Base-by-base conservation (phyloP, 257 asterid species). In the Penstemon barbatus region DNA sequence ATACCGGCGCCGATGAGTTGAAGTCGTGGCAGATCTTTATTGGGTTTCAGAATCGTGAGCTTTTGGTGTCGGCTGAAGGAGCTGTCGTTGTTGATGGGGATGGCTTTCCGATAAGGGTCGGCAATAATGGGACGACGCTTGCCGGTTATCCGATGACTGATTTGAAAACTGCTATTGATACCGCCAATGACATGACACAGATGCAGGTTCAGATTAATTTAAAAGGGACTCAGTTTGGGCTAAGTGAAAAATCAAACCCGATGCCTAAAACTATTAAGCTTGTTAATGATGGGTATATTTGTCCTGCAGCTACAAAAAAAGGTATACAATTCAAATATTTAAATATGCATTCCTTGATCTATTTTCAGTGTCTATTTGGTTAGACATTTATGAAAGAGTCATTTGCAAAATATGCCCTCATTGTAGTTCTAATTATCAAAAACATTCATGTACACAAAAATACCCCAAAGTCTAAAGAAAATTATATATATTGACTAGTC, bases 91-190 rank as follows among this genome's bases (percentile, higher is more conserved):
- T 85, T 0, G 86, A 77, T 0, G 92, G 85, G 0, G 89, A 82
- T 10, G 90, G 80, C 0, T 81, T 78, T 36, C 99, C 99, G 1
- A 52, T 79, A 15, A 46, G 38, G 13, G 88, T 82, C 2, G 89
- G 87, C 37, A 90, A 83, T 15, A 89, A 90, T 10, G 97, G 96
- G 51, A 89, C 97, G 0, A 10, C 70, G 13, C 63, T 93, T 0
- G 86, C 89, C 0, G 99, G 99, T 5, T 84, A 74, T 46, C 99
- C 97, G 2, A 79, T 75, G 78, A 9, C 91, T 0, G 99, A 93
- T 76, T 71, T 93, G 58, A 81, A 87, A 56, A 94, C 99, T 0
- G 97, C 99, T 7, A 91, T 94, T 11, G 99, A 94, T 2, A 94
- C 99, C 0, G 99, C 99, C 0, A 85, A 82, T 0, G 97, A 94